Conservation (phyloP, 108 stramenopile species). For the Schizochytrium sp. region DNA sequence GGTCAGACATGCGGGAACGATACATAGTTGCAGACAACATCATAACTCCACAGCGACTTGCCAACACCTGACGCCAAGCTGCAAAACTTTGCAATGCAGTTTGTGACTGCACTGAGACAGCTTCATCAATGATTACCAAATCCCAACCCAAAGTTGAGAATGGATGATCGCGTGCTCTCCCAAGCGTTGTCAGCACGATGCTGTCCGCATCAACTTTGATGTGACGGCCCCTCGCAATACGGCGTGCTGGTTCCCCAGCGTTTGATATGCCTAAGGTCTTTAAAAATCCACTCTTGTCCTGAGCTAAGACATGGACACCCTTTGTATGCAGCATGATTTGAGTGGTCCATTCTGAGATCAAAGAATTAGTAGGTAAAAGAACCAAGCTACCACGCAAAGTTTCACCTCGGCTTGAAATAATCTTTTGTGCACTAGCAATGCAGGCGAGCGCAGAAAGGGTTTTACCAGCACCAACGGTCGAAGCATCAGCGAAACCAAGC, state of each 20-base stretch:
- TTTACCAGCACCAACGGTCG: conserved; percentile 29
- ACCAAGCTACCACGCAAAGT: neutral
- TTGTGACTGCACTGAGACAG: conserved; percentile 26
- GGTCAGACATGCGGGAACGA: neutral
- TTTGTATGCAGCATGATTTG: conserved; percentile 6
- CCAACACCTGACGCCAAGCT: conserved; percentile 27
- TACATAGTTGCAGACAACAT: conserved; percentile 33
- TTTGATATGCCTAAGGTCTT: conserved; percentile 20
- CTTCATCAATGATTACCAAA: conserved; percentile 22
- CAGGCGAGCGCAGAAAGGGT: neutral
- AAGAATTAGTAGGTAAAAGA: neutral
- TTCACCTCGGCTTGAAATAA: neutral
- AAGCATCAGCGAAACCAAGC: conserved; percentile 32
- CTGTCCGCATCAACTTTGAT: conserved; percentile 42
- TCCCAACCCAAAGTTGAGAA: conserved; percentile 17
- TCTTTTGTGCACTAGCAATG: neutral
- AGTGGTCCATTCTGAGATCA: conserved; percentile 21
- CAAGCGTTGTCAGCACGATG: conserved; percentile 10
- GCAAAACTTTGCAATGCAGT: conserved; percentile 31
- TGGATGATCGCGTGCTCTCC: neutral
- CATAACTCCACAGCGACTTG: conserved; percentile 11
- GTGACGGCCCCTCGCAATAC: conserved; percentile 24
- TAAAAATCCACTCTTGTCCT: conserved; percentile 27
- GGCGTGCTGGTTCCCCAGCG: conserved; percentile 8
- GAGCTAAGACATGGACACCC: neutral